Base-by-base conservation (phyloP, 2,329 filamentous ascomycete species). In the Ophiocordyceps camponoti-saundersi region DNA sequence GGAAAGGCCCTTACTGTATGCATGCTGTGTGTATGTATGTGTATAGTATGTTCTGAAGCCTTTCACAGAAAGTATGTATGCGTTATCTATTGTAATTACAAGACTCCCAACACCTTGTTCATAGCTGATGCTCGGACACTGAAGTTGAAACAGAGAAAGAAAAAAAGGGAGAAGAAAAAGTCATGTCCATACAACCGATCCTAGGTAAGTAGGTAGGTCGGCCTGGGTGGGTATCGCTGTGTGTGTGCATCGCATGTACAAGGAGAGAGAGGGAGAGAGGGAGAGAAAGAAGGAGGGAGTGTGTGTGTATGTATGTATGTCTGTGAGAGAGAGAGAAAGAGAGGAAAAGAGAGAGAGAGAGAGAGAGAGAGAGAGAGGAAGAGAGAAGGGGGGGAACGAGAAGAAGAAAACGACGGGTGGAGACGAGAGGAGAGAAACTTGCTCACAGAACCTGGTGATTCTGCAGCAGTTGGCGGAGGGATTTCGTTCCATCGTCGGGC, bases 401-500 rank as follows among this genome's bases (percentile, higher is more conserved):
- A 42, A 42, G 41, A 20, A 5, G 21, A 5, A 5, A 7, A 6
- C 6, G 34, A 12, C n/a, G 10, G 3, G n/a, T n/a, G n/a, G n/a
- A n/a, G n/a, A n/a, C n/a, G n/a, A n/a, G n/a, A n/a, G n/a, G n/a
- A n/a, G n/a, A n/a, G n/a, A n/a, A n/a, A n/a, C n/a, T n/a, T 13
- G 22, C 46, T 64, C 59, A 76, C 51, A 80, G 59, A 48, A 81
- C 68, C 42, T 62, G 59, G 53, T 79, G 63, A 56, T 70, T 71
- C 52, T 65, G 59, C 46, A 82, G 67, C 30, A 82, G 62, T 52
- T 60, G 66, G 55, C 65, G 67, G 44, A 82, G 58, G 2, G 74
- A 66, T 46, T 68, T 64, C 39, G 67, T 60, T 42, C 78, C 75
- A 30, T 80, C 74, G 34, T 80, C 76, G 1, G 89, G 87, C 44